phyloP scores from a whole-genome alignment of 495 filamentous ascomycete genomes.

The Lepidopterella palustris region DNA sequence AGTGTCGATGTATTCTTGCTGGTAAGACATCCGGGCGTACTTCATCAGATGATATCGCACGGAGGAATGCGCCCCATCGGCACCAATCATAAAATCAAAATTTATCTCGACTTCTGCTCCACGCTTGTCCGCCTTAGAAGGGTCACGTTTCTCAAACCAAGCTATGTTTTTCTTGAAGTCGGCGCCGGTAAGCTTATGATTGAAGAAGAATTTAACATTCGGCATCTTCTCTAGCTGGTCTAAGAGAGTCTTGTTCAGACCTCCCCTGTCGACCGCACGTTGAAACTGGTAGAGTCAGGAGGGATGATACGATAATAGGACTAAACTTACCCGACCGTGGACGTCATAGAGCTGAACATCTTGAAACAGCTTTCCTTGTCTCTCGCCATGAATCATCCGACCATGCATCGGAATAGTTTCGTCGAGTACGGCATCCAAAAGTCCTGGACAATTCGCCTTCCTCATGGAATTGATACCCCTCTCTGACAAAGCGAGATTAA shows the following conservation, averaged over 20 bases:
- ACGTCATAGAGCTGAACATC: slow-evolving; percentile 83
- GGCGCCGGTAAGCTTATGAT: slow-evolving; percentile 81
- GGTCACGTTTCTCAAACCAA: slow-evolving; percentile 65
- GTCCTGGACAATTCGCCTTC: slow-evolving; percentile 52
- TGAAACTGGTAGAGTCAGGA: slow-evolving; percentile 41
- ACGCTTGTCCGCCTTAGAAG: slow-evolving; percentile 28
- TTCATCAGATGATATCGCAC: slow-evolving; percentile 92
- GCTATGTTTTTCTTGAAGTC: slow-evolving; percentile 72
- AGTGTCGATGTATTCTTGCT: slow-evolving; percentile 93
- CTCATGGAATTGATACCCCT: slow-evolving; percentile 85
- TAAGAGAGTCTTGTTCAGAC: slow-evolving; percentile 77
- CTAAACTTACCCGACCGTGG: slow-evolving; percentile 66
- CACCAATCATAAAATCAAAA: slow-evolving; percentile 94
- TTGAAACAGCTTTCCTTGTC: slow-evolving; percentile 61
- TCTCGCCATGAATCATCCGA: slow-evolving; percentile 89
- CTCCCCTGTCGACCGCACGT: slow-evolving; percentile 65
- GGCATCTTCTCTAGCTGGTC: slow-evolving; percentile 75
- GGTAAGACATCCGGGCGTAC: slow-evolving; percentile 76
- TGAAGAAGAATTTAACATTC: slow-evolving; percentile 87
- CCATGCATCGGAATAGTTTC: slow-evolving; percentile 89
- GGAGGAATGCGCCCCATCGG: slow-evolving; percentile 90
- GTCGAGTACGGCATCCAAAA: slow-evolving; percentile 65
- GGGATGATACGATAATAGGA: slow-evolving; percentile 37
- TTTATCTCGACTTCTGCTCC: slow-evolving; percentile 57
- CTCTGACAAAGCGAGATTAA: slow-evolving; percentile 92